Percentiles rank a stretch among this genome's conserved stretches.
These are phyloP conservation scores for Phanerochaete sordida DNA, from an alignment of 768 basidiomycete species.

Conservation along the genomic window DNA sequence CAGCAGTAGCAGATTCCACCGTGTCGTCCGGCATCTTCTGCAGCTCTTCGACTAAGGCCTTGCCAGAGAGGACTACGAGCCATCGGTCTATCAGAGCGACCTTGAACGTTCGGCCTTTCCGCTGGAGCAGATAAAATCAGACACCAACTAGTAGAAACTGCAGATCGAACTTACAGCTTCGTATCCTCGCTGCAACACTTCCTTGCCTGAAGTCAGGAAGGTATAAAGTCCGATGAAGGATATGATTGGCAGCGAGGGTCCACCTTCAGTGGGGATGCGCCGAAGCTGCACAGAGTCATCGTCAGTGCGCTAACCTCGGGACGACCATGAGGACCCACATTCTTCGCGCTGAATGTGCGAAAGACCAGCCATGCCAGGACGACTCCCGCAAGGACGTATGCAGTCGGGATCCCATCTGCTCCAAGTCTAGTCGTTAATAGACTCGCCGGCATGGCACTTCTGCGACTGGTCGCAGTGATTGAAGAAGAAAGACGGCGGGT, in stretches of 20 bases:
- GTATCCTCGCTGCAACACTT: too few relatives aligned
- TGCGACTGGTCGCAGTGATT: too few relatives aligned
- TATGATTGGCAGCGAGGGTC: constrained; percentile 17
- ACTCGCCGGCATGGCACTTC: too few relatives aligned
- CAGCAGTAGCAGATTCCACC: constrained; percentile 29
- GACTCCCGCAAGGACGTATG: too few relatives aligned
- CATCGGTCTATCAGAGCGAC: constrained; percentile 42
- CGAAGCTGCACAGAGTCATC: constrained; percentile 12
- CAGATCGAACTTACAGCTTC: too few relatives aligned
- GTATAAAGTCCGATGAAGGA: constrained; percentile 11
- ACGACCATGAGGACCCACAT: not conserved
- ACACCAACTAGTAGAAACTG: too few relatives aligned
- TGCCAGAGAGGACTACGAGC: constrained; percentile 44
- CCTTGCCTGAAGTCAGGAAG: not conserved
- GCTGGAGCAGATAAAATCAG: too few relatives aligned
- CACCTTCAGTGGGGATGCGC: constrained; percentile 20
- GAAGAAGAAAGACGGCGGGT: too few relatives aligned
- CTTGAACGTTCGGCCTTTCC: constrained; percentile 32
- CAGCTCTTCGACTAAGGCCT: constrained; percentile 45
- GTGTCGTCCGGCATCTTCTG: constrained; percentile 36
- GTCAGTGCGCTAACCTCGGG: not conserved
- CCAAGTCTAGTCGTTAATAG: too few relatives aligned
- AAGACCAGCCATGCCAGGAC: too few relatives aligned
- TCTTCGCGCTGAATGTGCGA: not conserved
- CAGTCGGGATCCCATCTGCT: too few relatives aligned